These are phyloP conservation scores for Trichosporon coremiiforme DNA, from an alignment of 1,284 basidiomycete genomes.

Conservation along the genomic window DNA sequence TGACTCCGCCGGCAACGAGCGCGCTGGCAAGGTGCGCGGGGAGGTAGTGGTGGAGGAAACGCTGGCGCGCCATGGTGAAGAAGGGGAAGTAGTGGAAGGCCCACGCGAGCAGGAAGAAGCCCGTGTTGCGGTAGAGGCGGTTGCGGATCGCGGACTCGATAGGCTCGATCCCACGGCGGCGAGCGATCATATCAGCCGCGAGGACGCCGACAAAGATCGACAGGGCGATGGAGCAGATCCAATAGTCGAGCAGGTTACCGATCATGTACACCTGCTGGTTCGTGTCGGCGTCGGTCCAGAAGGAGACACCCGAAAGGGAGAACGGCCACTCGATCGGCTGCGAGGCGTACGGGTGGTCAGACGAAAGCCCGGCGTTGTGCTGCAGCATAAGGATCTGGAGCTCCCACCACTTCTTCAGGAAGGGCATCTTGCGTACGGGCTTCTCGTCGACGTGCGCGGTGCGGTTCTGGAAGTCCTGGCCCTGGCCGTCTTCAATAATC, in stretches of 20 bases:
- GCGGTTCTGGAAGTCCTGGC: constrained; percentile 64
- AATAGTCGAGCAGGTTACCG: constrained; percentile 94
- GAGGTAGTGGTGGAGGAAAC: constrained; percentile 97
- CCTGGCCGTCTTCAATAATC: constrained; percentile 70
- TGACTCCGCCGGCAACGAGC: constrained; percentile 83
- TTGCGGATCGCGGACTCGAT: constrained; percentile 91
- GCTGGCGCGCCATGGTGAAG: constrained; percentile 95
- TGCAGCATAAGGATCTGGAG: constrained; percentile 94
- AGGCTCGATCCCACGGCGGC: constrained; percentile 79
- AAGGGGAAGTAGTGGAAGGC: constrained; percentile 95
- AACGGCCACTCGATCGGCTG: constrained; percentile 98
- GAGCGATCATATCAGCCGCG: constrained; percentile 82
- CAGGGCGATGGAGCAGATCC: constrained; percentile 81
- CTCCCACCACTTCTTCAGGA: constrained; percentile 93
- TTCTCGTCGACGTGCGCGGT: constrained; percentile 63
- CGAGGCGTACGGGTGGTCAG: constrained; percentile 93
- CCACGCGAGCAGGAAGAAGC: constrained; percentile 95
- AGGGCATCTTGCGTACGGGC: constrained; percentile 77
- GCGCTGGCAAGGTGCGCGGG: constrained; percentile 91
- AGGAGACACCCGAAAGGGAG: constrained; percentile 90
- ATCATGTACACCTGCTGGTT: constrained; percentile 95
- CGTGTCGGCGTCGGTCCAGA: constrained; percentile 87
- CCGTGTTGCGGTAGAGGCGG: constrained; percentile 88
- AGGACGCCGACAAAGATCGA: constrained; percentile 88
- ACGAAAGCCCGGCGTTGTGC: constrained; percentile 94